A percentile compares a stretch with the other conserved stretches of the same genome.
Conservation (phyloP, 192 early-diverging fungal genomes). For the Lobosporangium transversale region DNA sequence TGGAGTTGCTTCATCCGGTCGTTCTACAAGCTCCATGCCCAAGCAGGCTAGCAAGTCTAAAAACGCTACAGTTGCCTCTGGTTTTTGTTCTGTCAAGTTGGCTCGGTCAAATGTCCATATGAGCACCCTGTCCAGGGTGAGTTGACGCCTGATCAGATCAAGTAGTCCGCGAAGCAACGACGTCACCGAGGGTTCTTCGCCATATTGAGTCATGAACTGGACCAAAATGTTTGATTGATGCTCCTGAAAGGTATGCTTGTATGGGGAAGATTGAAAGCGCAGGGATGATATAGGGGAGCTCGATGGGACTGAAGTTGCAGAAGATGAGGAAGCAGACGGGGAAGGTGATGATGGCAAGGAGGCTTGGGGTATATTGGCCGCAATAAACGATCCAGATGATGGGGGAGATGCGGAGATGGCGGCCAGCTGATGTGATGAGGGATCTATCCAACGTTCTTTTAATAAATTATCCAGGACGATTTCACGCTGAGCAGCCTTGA, state of each 20-base stretch:
- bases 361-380: background rate
- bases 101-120: constrained; percentile 42
- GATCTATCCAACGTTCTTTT: constrained; percentile 30
- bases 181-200: constrained; percentile 28
- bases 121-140: constrained; percentile 15
- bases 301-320: background rate
- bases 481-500: constrained; percentile 33
- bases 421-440: background rate
- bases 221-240: constrained; percentile 31
- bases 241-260: constrained; percentile 34
- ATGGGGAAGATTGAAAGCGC: constrained; percentile 1
- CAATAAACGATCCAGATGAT: constrained; percentile 17
- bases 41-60: constrained; percentile 34
- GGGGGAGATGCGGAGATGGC: constrained; percentile 14
- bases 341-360: constrained; percentile 6
- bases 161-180: constrained; percentile 37
- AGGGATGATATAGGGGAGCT: background rate
- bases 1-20: too few relatives aligned
- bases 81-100: constrained; percentile 44
- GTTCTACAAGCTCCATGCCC: constrained; percentile 24
- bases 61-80: constrained; percentile 33
- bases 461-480: constrained; percentile 12
- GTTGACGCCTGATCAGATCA: constrained; percentile 24
- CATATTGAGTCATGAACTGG: constrained; percentile 29
- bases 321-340: background rate